Conservation (phyloP, 73 alveolate species). For the Blepharisma stoltei region DNA sequence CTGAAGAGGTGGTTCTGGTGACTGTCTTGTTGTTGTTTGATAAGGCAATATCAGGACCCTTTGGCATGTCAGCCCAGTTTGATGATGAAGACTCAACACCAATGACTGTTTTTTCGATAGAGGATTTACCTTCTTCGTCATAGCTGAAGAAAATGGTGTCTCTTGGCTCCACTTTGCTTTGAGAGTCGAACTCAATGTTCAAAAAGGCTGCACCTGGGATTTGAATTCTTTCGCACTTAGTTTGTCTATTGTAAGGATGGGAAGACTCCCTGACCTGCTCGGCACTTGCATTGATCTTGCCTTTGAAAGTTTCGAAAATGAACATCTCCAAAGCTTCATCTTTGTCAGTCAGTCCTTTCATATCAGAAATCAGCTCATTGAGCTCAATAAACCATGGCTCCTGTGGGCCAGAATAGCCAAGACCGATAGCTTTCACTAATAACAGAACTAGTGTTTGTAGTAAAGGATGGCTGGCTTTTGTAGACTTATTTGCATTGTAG, state of each 20-base stretch:
- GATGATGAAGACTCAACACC: not conserved
- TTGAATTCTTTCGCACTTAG: not conserved
- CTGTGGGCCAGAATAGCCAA: not conserved
- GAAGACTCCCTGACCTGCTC: not conserved
- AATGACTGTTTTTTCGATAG: not conserved
- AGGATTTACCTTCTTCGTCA: constrained; percentile 8
- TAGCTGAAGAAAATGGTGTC: constrained; percentile 21
- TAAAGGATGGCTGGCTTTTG: not conserved
- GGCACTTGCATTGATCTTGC: not conserved
- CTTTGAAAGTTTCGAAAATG: constrained; percentile 10
- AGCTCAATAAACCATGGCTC: constrained; percentile 12
- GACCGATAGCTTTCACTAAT: not conserved
- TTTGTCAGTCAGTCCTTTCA: not conserved
- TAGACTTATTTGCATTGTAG: not conserved
- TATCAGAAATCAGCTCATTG: not conserved
- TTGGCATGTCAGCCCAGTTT: constrained; percentile 11
- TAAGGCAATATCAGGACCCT: constrained; percentile 26
- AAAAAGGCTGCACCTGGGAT: constrained; percentile 13
- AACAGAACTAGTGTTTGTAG: not conserved
- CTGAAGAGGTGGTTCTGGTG: not conserved
- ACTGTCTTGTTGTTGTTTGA: constrained; percentile 11
- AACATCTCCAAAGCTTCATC: not conserved
- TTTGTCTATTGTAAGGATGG: constrained; percentile 5
- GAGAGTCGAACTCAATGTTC: not conserved
- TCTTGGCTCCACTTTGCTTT: not conserved